Percentiles rank a stretch among this genome's conserved stretches.
These are phyloP conservation scores for Cladosporium sp. DNA, from an alignment of 2,329 filamentous ascomycete genomes.

Conservation along the genomic window DNA sequence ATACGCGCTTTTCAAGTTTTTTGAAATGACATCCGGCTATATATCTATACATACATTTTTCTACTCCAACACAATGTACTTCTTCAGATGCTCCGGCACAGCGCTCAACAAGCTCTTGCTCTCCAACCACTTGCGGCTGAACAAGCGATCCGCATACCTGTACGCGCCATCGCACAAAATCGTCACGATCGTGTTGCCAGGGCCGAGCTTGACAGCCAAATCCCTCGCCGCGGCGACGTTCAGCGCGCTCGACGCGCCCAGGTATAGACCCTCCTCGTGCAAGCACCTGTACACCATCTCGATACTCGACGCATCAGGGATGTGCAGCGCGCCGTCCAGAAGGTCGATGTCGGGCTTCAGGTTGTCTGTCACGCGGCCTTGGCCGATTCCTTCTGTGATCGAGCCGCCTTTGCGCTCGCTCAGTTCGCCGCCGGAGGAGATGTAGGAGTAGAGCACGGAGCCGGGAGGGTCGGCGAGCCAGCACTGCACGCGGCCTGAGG, in stretches of 20 bases:
- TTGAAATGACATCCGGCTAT: neutral
- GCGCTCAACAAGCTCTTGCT: conserved; percentile 79
- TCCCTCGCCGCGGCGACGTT: conserved; percentile 96
- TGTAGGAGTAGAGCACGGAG: conserved; percentile 88
- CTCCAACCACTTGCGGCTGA: conserved; percentile 86
- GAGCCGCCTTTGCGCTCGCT: conserved; percentile 78
- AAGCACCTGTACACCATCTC: conserved; percentile 97
- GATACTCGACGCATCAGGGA: conserved; percentile 91
- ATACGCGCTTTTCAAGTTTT: neutral
- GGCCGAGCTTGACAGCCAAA: conserved; percentile 85
- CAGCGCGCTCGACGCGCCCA: conserved; percentile 88
- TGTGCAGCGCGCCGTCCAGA: conserved; percentile 79
- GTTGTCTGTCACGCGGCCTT: conserved; percentile 96
- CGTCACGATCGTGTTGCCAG: conserved; percentile 88
- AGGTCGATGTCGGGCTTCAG: conserved; percentile 79
- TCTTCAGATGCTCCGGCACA: conserved; percentile 81
- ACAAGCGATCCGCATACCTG: conserved; percentile 88
- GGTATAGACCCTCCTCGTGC: conserved; percentile 92
- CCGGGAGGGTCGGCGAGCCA: conserved; percentile 94
- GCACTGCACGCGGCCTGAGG: conserved; percentile 74
- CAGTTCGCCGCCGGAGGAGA: conserved; percentile 79
- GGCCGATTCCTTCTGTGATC: conserved; percentile 97
- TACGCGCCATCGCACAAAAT: conserved; percentile 97
- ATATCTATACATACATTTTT: neutral
- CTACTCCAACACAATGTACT: conserved; percentile 89